phyloP scores from a whole-genome alignment of 768 basidiomycete species.

The Russula vinacea region DNA sequence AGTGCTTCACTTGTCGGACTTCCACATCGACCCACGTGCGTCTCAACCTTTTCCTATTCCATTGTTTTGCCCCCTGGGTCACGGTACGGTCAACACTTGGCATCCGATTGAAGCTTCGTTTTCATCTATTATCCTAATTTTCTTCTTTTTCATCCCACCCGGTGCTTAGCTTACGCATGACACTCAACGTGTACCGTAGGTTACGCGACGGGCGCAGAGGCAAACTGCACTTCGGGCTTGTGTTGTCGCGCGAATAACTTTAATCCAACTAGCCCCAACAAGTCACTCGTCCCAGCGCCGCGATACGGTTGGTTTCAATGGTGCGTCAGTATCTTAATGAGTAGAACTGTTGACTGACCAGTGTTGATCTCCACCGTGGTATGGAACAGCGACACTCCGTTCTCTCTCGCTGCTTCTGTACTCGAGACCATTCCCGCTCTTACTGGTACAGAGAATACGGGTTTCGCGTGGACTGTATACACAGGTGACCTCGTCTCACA shows the following conservation, averaged over 20 bases:
- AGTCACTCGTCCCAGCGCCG: conserved; percentile 56
- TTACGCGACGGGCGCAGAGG: conserved; percentile 66
- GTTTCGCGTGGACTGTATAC: conserved; percentile 63
- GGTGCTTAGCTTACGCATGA: conserved; percentile 1
- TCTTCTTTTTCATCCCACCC: background rate
- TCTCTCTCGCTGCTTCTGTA: conserved; percentile 55
- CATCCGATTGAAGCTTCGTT: background rate
- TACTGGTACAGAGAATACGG: conserved; percentile 55
- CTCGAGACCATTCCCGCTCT: conserved; percentile 66
- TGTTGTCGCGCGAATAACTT: conserved; percentile 61
- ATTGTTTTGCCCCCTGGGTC: background rate
- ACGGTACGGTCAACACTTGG: too few species aligned
- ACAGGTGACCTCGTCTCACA: conserved; percentile 77
- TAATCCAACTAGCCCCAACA: conserved; percentile 51
- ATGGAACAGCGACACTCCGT: conserved; percentile 64
- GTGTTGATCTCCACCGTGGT: too few species aligned
- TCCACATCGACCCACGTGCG: conserved; percentile 72
- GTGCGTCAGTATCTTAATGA: conserved; percentile 35
- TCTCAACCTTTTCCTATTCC: background rate
- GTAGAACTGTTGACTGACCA: background rate
- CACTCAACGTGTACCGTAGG: conserved; percentile 40
- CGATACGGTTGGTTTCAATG: conserved; percentile 64
- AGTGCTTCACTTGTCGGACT: conserved; percentile 73
- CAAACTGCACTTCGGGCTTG: conserved; percentile 62
- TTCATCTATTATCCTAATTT: background rate